Evolutionary conservation across 1,139 yeast species (phyloP).

Genomic region (Sugiyamaella pinicola): DNA sequence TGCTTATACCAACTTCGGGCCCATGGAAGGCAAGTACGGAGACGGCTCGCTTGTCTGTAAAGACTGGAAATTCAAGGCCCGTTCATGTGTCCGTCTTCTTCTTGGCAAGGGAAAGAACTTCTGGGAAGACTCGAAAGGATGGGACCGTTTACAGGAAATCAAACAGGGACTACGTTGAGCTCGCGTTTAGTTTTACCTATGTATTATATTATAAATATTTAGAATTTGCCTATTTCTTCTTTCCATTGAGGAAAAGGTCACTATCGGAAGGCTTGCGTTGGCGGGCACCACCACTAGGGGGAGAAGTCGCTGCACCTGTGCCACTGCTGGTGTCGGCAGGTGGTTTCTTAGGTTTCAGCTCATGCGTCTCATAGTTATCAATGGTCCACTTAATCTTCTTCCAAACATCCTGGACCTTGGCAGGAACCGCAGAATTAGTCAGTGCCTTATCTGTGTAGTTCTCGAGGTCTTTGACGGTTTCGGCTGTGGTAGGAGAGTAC

Average conservation of each 20-base stretch:
- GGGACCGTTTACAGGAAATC: conserved; percentile 62
- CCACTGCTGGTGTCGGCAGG: background rate
- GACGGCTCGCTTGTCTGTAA: conserved; percentile 84
- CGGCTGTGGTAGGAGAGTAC: conserved; percentile 67
- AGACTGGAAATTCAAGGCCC: conserved; percentile 89
- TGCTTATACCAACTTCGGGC: conserved; percentile 87
- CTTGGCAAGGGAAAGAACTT: conserved; percentile 75
- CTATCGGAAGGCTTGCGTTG: conserved; percentile 17
- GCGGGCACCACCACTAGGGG: conserved; percentile 4
- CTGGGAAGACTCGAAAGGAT: conserved; percentile 83
- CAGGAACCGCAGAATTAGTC: conserved; percentile 58
- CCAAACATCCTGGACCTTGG: conserved; percentile 56
- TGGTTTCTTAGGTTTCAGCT: conserved; percentile 16
- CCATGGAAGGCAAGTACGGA: conserved; percentile 78
- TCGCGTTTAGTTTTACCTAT: background rate
- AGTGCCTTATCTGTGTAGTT: conserved; percentile 63
- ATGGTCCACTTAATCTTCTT: conserved; percentile 49
- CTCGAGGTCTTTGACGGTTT: conserved; percentile 64
- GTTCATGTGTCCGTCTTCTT: conserved; percentile 68
- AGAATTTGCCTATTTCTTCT: conserved; percentile 5
- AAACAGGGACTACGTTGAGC: conserved; percentile 46
- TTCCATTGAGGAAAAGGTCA: conserved; percentile 16
- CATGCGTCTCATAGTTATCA: conserved; percentile 24
- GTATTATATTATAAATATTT: conserved; percentile 2
- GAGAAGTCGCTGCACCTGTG: conserved; percentile 1